Percentiles rank a stretch among this genome's conserved stretches.
Evolutionary conservation across 331 rosid species (phyloP).

Genomic region (Quercus tomentella): DNA sequence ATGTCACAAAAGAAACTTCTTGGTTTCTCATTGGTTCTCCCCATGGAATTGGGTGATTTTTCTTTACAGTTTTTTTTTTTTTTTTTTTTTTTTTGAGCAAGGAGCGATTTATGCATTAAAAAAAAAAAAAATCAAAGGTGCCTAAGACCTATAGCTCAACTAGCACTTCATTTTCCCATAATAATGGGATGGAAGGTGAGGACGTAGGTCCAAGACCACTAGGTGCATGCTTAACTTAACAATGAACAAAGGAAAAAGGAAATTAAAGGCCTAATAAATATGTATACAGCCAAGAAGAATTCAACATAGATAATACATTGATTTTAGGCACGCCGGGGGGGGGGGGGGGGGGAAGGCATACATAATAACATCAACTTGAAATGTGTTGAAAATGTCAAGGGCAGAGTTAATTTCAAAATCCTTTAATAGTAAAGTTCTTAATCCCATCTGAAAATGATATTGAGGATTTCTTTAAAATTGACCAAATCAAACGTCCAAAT

Average conservation of each 20-base stretch:
- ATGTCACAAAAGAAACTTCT: background rate
- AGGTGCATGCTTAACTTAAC: too few species aligned
- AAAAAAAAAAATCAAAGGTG: background rate
- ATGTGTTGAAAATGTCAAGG: background rate
- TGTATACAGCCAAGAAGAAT: background rate
- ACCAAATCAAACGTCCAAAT: background rate
- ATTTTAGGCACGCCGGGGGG: background rate
- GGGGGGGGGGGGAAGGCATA: background rate
- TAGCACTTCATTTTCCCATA: too few species aligned
- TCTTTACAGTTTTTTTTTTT: background rate
- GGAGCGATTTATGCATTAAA: background rate
- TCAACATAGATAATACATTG: background rate
- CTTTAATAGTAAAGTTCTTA: background rate
- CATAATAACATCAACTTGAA: background rate
- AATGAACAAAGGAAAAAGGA: too few species aligned
- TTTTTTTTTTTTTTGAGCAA: background rate
- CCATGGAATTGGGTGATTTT: background rate
- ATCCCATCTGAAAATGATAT: background rate
- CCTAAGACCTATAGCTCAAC: too few species aligned
- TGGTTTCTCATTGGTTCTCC: background rate
- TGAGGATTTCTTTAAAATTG: background rate
- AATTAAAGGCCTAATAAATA: background rate
- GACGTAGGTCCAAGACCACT: too few species aligned
- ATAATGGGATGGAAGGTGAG: too few species aligned
- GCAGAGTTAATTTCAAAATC: background rate